Base-by-base conservation (phyloP, 768 basidiomycete genomes). In the Ephemerocybe angulata region DNA sequence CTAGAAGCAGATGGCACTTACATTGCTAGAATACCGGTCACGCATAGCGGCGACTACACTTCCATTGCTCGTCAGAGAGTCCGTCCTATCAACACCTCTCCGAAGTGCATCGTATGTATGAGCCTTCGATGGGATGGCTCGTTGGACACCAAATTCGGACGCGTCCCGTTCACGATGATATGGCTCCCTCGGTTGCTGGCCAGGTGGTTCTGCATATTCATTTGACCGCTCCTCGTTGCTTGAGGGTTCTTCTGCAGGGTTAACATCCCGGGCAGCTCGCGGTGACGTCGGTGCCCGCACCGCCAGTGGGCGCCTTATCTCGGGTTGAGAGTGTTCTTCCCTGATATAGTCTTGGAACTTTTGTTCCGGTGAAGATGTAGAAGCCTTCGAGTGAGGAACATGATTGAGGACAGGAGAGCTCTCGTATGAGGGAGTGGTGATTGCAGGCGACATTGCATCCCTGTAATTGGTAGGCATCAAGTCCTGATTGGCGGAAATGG, bases 41-140 rank as follows among this genome's bases (percentile, higher is more conserved):
- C 85, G 78, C 76, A 92, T 83, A 1, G 82, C 81, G 40, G 88
- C 85, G 42, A 91, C 88, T 24, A 86, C 70, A 60, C 80, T 83
- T 12, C 79, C 80, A 46, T 63, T 77, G 57, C 81, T 85, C 37
- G 67, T 75, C 5, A 75, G 76, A 2, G 83, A 81, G 42, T 85
- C 82, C 21, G 67, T 74, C 56, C 80, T 76, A 49, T 85, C 81
- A 3, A 82, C 60, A 15, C 24, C 47, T 60, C 30, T 46, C 13
- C 41, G 56, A 50, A 24, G 50, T 40, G 4, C 61, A 50, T 44
- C 33, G 21, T 52, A 53, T 35, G 31, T 50, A 7, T 47, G 38
- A 17, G 46, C 11, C 25, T 46, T 49, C 22, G 49, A n/a, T 47
- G 41, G 17, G 19, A 30, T 21, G 19, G n/a, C 27, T 27, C 51